Evolutionary conservation across 352 stramenopile species (phyloP).

Genomic region (Bremia lactucae): DNA sequence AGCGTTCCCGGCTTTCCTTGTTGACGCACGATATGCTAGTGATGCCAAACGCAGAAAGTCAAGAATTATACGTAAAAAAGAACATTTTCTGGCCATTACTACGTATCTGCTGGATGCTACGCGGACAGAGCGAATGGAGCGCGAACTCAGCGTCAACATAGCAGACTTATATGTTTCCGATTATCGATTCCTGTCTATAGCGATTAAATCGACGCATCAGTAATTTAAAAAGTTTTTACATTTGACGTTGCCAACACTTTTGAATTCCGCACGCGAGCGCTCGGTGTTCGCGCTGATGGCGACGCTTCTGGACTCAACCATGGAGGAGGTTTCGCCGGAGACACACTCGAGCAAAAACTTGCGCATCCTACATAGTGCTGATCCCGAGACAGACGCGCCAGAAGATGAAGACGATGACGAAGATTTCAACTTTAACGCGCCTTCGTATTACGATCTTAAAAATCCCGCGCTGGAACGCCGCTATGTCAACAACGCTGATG

Average conservation of each 20-base stretch:
- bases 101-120: slow-evolving; percentile 7
- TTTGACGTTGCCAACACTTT: neutral
- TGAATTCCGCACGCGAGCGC: neutral
- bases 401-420: slow-evolving; percentile 39
- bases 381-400: slow-evolving; percentile 16
- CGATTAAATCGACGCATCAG: too few relatives aligned
- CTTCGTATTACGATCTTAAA: slow-evolving; percentile 75
- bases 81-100: neutral
- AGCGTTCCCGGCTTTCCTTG: slow-evolving; percentile 49
- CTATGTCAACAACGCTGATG: slow-evolving; percentile 82
- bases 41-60: neutral
- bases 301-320: slow-evolving; percentile 31
- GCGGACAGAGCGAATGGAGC: slow-evolving; percentile 6
- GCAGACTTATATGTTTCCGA: too few relatives aligned
- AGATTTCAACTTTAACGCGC: slow-evolving; percentile 68
- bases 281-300: slow-evolving; percentile 8
- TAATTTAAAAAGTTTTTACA: neutral
- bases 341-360: slow-evolving; percentile 3
- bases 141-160: too few relatives aligned
- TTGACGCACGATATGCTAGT: slow-evolving; percentile 55
- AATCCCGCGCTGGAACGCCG: slow-evolving; percentile 52
- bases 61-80: neutral
- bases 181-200: neutral
- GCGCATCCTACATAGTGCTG: slow-evolving; percentile 16
- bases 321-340: slow-evolving; percentile 23